phyloP scores from a whole-genome alignment of 2,329 filamentous ascomycete species.

The Lizonia empirigonia region DNA sequence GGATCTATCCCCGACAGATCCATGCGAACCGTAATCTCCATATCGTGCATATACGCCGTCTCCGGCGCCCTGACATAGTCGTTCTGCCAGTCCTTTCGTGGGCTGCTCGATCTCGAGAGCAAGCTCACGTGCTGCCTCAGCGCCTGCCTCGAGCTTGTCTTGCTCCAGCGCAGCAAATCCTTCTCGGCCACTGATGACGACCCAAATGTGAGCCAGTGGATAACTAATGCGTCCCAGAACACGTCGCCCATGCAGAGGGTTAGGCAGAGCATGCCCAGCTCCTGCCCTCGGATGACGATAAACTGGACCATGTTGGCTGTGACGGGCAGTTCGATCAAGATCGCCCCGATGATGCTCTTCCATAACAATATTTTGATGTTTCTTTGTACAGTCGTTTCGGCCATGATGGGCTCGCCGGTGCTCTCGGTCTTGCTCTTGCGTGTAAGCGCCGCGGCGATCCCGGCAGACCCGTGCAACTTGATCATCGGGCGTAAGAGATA shows the following conservation, averaged over 20 bases:
- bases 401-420: neutral
- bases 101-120: constrained; percentile 2
- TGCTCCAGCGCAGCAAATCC: constrained; percentile 10
- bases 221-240: constrained; percentile 25
- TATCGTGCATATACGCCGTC: neutral
- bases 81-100: neutral
- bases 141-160: constrained; percentile 1
- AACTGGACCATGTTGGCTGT: constrained; percentile 47
- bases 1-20: neutral
- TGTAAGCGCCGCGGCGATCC: neutral
- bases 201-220: constrained; percentile 30
- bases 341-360: constrained; percentile 39
- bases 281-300: constrained; percentile 35
- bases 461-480: constrained; percentile 3
- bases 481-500: constrained; percentile 39
- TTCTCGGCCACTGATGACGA: constrained; percentile 17
- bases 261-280: constrained; percentile 49
- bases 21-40: neutral
- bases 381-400: constrained; percentile 21
- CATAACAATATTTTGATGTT: constrained; percentile 30
- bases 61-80: neutral
- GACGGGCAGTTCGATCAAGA: constrained; percentile 46
- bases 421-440: constrained; percentile 2
- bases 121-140: constrained; percentile 5
- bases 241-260: constrained; percentile 47